These are phyloP conservation scores for Vaccinium vitisidaea DNA, from an alignment of 148 eudicot species.

Conservation along the genomic window DNA sequence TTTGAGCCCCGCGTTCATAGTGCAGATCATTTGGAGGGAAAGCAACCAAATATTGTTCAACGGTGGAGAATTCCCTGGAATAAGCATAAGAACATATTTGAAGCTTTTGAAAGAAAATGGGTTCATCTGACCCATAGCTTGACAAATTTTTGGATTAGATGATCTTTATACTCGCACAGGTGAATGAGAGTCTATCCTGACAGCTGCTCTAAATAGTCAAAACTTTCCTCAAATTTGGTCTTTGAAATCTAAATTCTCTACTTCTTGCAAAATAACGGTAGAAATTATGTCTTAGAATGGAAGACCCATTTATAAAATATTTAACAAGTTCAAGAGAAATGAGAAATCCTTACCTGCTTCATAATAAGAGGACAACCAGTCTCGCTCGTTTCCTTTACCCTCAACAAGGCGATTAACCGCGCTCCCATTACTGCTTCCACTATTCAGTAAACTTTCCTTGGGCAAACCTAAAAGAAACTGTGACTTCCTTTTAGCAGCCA, in stretches of 20 bases:
- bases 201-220: not conserved
- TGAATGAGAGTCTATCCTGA: not conserved
- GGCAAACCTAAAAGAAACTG: slow-evolving; percentile 30
- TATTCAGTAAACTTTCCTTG: slow-evolving; percentile 33
- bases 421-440: slow-evolving; percentile 32
- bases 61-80: not conserved
- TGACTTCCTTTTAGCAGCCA: slow-evolving; percentile 28
- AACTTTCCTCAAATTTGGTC: not conserved
- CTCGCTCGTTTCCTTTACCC: slow-evolving; percentile 39
- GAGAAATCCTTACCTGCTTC: slow-evolving; percentile 56
- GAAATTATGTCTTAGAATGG: not conserved
- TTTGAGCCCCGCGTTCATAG: not conserved
- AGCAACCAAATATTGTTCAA: not conserved
- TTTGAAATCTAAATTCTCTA: not conserved
- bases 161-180: not conserved
- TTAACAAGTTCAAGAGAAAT: slow-evolving; percentile 6
- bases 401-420: slow-evolving; percentile 26
- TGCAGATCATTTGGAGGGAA: not conserved
- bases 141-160: not conserved
- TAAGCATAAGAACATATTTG: not conserved
- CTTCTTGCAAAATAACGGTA: not conserved
- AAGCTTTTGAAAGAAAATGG: not conserved
- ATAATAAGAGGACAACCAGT: slow-evolving; percentile 38
- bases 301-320: not conserved
- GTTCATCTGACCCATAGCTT: not conserved